phyloP scores from a whole-genome alignment of 257 asterid genomes.

The Scutellaria galericulata region DNA sequence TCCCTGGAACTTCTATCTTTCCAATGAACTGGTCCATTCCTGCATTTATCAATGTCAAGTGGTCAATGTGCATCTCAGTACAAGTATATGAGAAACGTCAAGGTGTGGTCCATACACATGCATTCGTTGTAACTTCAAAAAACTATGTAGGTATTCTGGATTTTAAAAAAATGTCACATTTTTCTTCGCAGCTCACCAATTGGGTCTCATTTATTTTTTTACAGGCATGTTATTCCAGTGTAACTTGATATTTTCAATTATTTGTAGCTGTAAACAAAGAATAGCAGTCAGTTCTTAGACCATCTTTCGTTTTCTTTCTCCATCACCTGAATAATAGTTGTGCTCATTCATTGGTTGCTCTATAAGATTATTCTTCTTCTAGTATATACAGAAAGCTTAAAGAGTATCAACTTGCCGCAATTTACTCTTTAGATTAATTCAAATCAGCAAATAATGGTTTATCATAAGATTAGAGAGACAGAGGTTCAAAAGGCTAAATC shows the following conservation, averaged over 20 bases:
- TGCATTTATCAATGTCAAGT: conserved; percentile 30
- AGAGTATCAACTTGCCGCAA: background rate
- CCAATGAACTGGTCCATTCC: conserved; percentile 56
- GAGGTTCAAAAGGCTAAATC: background rate
- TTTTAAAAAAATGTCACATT: too few species aligned
- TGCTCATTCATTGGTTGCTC: too few species aligned
- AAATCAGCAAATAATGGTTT: background rate
- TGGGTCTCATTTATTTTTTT: too few species aligned
- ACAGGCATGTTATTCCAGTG: too few species aligned
- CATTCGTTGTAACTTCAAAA: background rate
- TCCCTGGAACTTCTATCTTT: conserved; percentile 54
- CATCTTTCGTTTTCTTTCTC: too few species aligned
- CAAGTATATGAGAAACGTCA: background rate
- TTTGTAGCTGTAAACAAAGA: too few species aligned
- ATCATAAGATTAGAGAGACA: background rate
- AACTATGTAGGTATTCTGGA: background rate
- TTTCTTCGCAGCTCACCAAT: too few species aligned
- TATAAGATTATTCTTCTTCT: background rate
- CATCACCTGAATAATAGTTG: too few species aligned
- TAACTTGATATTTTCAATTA: too few species aligned
- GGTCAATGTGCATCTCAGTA: conserved; percentile 5
- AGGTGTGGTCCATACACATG: background rate
- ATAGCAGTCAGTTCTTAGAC: too few species aligned
- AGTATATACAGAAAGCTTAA: background rate
- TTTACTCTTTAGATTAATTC: background rate